Conservation (phyloP, 192 early-diverging fungal species). For the Coemansia sp. region DNA sequence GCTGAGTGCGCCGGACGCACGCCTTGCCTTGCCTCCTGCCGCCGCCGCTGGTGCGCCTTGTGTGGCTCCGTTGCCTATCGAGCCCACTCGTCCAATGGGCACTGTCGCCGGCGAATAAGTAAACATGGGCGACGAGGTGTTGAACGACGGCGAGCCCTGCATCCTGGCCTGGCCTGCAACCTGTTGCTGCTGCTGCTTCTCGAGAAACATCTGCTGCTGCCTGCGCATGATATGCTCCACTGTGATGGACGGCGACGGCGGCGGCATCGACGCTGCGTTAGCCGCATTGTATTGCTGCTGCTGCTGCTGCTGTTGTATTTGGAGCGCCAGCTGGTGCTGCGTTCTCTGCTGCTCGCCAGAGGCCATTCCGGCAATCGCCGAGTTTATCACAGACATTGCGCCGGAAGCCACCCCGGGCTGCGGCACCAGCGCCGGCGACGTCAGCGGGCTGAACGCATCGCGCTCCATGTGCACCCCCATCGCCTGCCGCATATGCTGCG, state of each 20-base stretch:
- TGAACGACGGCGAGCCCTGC: constrained; percentile 18
- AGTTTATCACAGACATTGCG: neutral
- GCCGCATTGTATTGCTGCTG: constrained; percentile 7
- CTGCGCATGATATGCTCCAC: constrained; percentile 43
- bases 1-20: constrained; percentile 4
- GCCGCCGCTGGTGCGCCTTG: constrained; percentile 7
- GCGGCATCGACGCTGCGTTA: constrained; percentile 24
- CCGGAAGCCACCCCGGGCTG: neutral
- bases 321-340: constrained; percentile 10
- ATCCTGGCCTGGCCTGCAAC: neutral
- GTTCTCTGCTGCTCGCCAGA: neutral
- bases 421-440: constrained; percentile 37
- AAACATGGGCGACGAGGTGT: neutral
- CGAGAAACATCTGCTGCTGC: constrained; percentile 17
- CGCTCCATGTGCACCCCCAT: neutral
- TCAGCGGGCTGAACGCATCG: constrained; percentile 31
- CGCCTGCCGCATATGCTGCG: too few species aligned
- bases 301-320: constrained; percentile 2
- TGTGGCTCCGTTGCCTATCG: constrained; percentile 1
- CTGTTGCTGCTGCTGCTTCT: constrained; percentile 4
- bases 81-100: neutral
- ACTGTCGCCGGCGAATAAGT: constrained; percentile 8
- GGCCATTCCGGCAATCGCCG: neutral
- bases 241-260: constrained; percentile 41
- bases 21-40: neutral